Percentiles rank a stretch among this genome's conserved stretches.
These are phyloP conservation scores for Panellus pusillus DNA, from an alignment of 768 basidiomycete genomes.

Conservation along the genomic window DNA sequence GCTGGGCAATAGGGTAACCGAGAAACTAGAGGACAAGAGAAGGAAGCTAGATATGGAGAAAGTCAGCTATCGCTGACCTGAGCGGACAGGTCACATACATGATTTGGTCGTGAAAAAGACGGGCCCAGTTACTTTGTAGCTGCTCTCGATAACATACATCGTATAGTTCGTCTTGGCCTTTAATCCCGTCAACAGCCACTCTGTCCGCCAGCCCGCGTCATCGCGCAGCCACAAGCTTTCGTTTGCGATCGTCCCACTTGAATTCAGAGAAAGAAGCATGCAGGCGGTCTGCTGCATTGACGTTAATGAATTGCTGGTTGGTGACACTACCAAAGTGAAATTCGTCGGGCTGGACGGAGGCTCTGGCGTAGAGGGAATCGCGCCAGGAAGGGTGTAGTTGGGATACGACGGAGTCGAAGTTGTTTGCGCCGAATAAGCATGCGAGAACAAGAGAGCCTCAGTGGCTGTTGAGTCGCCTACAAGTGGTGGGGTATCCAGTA, in stretches of 20 bases:
- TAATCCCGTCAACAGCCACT: conserved; percentile 66
- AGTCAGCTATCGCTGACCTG: neutral
- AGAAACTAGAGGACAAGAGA: conserved; percentile 68
- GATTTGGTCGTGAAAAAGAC: conserved; percentile 78
- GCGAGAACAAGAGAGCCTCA: conserved; percentile 73
- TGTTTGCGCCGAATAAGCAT: conserved; percentile 40
- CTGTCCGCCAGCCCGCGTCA: conserved; percentile 59
- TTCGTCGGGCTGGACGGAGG: conserved; percentile 45
- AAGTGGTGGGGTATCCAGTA: conserved; percentile 45
- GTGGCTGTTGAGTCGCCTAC: conserved; percentile 76
- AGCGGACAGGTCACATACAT: conserved; percentile 36
- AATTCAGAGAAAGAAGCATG: conserved; percentile 43
- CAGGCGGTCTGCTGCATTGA: conserved; percentile 59
- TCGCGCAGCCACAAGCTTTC: conserved; percentile 60
- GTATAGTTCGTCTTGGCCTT: conserved; percentile 76
- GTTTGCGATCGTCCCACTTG: conserved; percentile 40
- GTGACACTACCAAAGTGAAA: conserved; percentile 55
- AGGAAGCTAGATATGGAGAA: conserved; percentile 47
- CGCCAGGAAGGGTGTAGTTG: conserved; percentile 71
- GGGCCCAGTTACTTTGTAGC: conserved; percentile 61
- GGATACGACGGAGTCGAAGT: conserved; percentile 53
- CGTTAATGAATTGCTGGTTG: conserved; percentile 41
- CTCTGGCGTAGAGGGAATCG: conserved; percentile 47
- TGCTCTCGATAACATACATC: conserved; percentile 59
- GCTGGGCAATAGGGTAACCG: conserved; percentile 75